A percentile compares a stretch with the other conserved stretches of the same genome.
phyloP scores from a whole-genome alignment of 2,329 filamentous ascomycete genomes.

The Raffaelea albimanens region DNA sequence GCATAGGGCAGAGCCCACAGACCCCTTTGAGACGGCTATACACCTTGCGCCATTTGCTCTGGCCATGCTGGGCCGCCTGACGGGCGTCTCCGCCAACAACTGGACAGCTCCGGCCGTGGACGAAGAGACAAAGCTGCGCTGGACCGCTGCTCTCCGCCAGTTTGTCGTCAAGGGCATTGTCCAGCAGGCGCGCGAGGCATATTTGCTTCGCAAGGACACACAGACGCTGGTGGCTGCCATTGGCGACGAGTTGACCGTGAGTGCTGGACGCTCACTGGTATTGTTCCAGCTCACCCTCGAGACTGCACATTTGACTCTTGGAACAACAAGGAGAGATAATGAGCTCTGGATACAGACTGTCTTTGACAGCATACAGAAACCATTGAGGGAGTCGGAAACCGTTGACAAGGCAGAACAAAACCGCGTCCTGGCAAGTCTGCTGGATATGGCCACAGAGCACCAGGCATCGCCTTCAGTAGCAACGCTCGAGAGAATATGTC shows the following conservation, averaged over 20 bases:
- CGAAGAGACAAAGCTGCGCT: slow-evolving; percentile 22
- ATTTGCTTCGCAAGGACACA: slow-evolving; percentile 29
- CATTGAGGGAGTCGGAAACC: slow-evolving; percentile 13
- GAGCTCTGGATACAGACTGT: slow-evolving; percentile 30
- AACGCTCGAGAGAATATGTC: slow-evolving; percentile 33
- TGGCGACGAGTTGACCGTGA: not conserved
- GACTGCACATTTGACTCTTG: slow-evolving; percentile 19
- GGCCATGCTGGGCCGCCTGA: slow-evolving; percentile 27
- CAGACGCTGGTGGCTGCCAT: slow-evolving; percentile 1
- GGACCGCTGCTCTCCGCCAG: slow-evolving; percentile 35
- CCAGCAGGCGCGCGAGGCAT: slow-evolving; percentile 39
- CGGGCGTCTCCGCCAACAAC: no score
- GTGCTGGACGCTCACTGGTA: slow-evolving; percentile 27
- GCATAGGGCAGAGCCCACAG: slow-evolving; percentile 38
- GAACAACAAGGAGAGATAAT: slow-evolving; percentile 23
- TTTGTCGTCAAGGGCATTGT: slow-evolving; percentile 43
- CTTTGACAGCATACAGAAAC: slow-evolving; percentile 22
- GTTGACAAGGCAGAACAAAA: not conserved
- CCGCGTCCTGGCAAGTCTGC: slow-evolving; percentile 18
- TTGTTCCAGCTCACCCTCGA: slow-evolving; percentile 33
- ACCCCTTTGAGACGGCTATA: slow-evolving; percentile 38
- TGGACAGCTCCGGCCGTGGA: slow-evolving; percentile 10
- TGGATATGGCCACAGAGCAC: slow-evolving; percentile 22
- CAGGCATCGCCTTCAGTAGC: slow-evolving; percentile 24
- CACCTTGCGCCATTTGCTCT: slow-evolving; percentile 31